These are phyloP conservation scores for Beta corolliflora DNA, from an alignment of 179 eudicot genomes.

Conservation along the genomic window DNA sequence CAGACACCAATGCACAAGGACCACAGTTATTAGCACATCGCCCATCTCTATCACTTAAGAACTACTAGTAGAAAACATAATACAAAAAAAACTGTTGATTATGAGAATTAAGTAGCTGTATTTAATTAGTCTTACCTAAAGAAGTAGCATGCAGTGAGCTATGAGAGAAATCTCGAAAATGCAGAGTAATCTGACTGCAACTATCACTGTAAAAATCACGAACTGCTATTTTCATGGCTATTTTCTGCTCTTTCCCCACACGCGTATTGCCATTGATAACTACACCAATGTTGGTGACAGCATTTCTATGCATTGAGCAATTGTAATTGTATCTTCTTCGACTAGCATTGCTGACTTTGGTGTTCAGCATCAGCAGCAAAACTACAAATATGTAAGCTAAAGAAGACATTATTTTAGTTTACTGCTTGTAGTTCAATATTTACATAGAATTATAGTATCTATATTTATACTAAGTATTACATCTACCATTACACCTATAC, in stretches of 20 bases:
- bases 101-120: not conserved
- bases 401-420: not conserved
- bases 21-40: too few species aligned
- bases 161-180: not conserved
- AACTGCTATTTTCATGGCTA: constrained; percentile 16
- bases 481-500: not conserved
- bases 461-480: too few species aligned
- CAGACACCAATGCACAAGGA: too few species aligned
- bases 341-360: too few species aligned
- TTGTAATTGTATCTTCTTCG: not conserved
- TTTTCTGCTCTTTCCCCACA: constrained; percentile 12
- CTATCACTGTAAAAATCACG: constrained; percentile 5
- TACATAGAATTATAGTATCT: too few species aligned
- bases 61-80: not conserved
- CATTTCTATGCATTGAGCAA: not conserved
- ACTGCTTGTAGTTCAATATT: not conserved
- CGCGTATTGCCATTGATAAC: not conserved
- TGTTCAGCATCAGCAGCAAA: not conserved
- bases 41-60: too few species aligned
- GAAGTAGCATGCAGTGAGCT: not conserved
- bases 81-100: not conserved
- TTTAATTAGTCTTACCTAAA: not conserved
- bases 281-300: constrained; percentile 1
- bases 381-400: not conserved
- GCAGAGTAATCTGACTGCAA: constrained; percentile 7